Conservation (phyloP, 805 yeast species). For the Clavispora santaluciae region DNA sequence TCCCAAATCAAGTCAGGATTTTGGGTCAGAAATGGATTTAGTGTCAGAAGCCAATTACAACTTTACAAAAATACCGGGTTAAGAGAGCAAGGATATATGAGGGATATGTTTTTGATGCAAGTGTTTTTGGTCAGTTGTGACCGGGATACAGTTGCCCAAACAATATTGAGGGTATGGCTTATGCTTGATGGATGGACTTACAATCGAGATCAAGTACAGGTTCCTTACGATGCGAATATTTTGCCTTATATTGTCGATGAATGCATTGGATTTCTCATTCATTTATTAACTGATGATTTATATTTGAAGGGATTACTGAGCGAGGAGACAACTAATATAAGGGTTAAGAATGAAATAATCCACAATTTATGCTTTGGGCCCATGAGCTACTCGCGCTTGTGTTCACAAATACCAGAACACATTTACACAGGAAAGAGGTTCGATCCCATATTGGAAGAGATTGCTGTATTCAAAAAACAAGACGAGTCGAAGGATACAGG, state of each 20-base stretch:
- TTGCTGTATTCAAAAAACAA: constrained; percentile 32
- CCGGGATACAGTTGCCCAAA: constrained; percentile 52
- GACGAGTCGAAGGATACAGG: constrained; percentile 33
- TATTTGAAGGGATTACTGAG: constrained; percentile 48
- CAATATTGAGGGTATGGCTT: constrained; percentile 68
- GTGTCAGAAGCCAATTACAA: constrained; percentile 71
- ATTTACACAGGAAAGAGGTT: constrained; percentile 68
- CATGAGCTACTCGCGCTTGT: constrained; percentile 64
- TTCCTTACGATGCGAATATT: constrained; percentile 40
- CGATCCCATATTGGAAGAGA: constrained; percentile 42
- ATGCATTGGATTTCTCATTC: constrained; percentile 62
- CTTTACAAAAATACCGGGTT: constrained; percentile 74
- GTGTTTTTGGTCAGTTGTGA: constrained; percentile 46
- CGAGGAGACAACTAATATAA: constrained; percentile 43
- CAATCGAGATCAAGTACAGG: constrained; percentile 6
- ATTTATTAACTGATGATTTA: constrained; percentile 61
- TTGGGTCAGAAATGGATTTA: constrained; percentile 93
- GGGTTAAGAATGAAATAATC: constrained; percentile 66
- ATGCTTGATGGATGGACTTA: constrained; percentile 35
- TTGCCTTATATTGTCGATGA: constrained; percentile 73
- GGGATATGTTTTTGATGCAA: constrained; percentile 76
- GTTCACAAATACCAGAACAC: constrained; percentile 70
- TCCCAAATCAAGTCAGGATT: constrained; percentile 84
- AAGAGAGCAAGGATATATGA: constrained; percentile 74
- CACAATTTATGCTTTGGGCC: constrained; percentile 79